These are phyloP conservation scores for Coemansia sp. DNA, from an alignment of 192 early-diverging fungal genomes.

Conservation along the genomic window DNA sequence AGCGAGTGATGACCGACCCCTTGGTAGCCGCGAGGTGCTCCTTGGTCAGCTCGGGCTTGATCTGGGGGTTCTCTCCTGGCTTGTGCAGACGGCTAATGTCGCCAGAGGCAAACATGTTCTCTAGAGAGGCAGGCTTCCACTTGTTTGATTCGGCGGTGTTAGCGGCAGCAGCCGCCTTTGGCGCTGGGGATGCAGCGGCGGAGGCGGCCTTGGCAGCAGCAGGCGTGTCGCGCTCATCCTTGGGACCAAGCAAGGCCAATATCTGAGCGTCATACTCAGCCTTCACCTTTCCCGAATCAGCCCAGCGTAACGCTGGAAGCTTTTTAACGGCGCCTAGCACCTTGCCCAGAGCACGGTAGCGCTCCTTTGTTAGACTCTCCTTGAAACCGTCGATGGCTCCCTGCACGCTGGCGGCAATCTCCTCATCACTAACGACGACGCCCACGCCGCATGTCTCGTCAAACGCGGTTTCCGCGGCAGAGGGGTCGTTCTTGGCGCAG, in stretches of 20 bases:
- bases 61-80: conserved; percentile 95
- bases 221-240: conserved; percentile 93
- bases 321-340: conserved; percentile 74
- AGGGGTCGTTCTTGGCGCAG: conserved; percentile 60
- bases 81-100: conserved; percentile 92
- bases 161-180: conserved; percentile 30
- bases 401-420: conserved; percentile 68
- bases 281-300: conserved; percentile 85
- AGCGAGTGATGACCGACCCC: conserved; percentile 93
- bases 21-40: conserved; percentile 89
- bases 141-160: conserved; percentile 23
- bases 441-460: conserved; percentile 93
- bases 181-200: conserved; percentile 19
- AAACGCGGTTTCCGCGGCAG: conserved; percentile 72
- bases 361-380: conserved; percentile 74
- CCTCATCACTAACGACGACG: conserved; percentile 76
- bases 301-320: conserved; percentile 81
- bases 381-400: conserved; percentile 67
- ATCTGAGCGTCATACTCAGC: conserved; percentile 84
- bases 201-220: conserved; percentile 45
- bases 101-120: conserved; percentile 86
- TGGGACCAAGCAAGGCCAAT: conserved; percentile 88
- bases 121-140: conserved; percentile 50
- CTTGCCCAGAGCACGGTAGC: conserved; percentile 81
- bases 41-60: conserved; percentile 85